These are phyloP conservation scores for Oryza brachyantha DNA, from an alignment of 176 grass and related monocot genomes.

Conservation along the genomic window DNA sequence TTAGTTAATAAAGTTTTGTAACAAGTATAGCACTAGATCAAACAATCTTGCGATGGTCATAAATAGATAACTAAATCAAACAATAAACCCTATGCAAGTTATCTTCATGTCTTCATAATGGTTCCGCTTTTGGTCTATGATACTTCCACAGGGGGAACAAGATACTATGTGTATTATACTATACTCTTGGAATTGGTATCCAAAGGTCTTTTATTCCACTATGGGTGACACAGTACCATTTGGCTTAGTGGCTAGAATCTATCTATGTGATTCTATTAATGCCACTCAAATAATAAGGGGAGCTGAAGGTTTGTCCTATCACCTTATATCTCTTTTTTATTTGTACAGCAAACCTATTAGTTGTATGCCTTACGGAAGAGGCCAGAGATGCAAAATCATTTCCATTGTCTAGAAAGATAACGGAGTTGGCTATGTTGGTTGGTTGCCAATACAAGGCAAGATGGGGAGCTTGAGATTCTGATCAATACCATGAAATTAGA, in stretches of 20 bases:
- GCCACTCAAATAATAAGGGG: background rate
- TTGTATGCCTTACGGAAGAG: background rate
- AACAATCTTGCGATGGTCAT: constrained; percentile 30
- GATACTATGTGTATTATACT: too few species aligned
- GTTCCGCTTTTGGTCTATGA: background rate
- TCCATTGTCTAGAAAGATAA: background rate
- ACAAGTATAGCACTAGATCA: background rate
- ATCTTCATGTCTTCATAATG: background rate
- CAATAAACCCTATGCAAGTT: background rate
- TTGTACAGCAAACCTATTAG: background rate
- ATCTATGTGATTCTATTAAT: background rate
- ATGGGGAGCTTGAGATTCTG: constrained; percentile 28
- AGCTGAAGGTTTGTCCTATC: background rate
- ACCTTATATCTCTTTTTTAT: background rate
- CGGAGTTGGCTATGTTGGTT: background rate
- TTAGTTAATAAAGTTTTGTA: constrained; percentile 22
- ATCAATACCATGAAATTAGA: background rate
- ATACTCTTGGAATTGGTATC: background rate
- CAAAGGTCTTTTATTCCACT: too few species aligned
- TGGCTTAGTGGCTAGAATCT: background rate
- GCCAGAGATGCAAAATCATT: background rate
- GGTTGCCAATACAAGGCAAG: background rate
- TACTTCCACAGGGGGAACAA: background rate
- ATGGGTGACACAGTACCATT: background rate
- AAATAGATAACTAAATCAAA: background rate